These are phyloP conservation scores for Sinapis alba DNA, from an alignment of 441 rosid genomes.

Conservation along the genomic window DNA sequence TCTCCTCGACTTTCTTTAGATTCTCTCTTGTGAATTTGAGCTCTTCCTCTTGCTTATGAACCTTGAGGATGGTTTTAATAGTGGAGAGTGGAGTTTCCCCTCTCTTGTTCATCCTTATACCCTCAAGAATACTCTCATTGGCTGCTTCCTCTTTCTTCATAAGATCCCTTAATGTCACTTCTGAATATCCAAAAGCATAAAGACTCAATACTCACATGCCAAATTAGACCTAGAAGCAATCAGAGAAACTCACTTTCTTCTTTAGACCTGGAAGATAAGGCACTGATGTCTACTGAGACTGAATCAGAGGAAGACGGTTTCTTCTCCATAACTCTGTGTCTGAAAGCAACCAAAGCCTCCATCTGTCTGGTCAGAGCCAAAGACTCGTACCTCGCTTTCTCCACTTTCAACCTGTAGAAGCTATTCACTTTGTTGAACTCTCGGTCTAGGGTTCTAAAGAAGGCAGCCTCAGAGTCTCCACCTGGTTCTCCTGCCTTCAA, in stretches of 20 bases:
- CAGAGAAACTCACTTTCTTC: constrained; percentile 27
- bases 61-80: constrained; percentile 39
- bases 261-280: constrained; percentile 38
- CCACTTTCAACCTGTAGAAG: constrained; percentile 56
- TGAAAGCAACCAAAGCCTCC: constrained; percentile 79
- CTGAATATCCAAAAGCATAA: constrained; percentile 29
- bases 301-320: constrained; percentile 33
- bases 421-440: constrained; percentile 67
- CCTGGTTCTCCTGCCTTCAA: constrained; percentile 49
- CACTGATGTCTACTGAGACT: constrained; percentile 48
- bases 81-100: constrained; percentile 42
- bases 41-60: constrained; percentile 31
- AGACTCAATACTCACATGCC: background rate
- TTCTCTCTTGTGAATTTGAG: constrained; percentile 43
- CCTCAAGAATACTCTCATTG: constrained; percentile 36
- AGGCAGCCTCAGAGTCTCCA: constrained; percentile 57
- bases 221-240: background rate
- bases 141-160: constrained; percentile 16
- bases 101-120: constrained; percentile 39
- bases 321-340: constrained; percentile 58
- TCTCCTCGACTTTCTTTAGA: constrained; percentile 47
- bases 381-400: constrained; percentile 53
- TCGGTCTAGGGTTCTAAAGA: constrained; percentile 62
- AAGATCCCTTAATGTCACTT: constrained; percentile 28
- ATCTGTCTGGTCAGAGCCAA: constrained; percentile 53